These are phyloP conservation scores for Pholiota conissans DNA, from an alignment of 768 basidiomycete genomes.

Conservation along the genomic window DNA sequence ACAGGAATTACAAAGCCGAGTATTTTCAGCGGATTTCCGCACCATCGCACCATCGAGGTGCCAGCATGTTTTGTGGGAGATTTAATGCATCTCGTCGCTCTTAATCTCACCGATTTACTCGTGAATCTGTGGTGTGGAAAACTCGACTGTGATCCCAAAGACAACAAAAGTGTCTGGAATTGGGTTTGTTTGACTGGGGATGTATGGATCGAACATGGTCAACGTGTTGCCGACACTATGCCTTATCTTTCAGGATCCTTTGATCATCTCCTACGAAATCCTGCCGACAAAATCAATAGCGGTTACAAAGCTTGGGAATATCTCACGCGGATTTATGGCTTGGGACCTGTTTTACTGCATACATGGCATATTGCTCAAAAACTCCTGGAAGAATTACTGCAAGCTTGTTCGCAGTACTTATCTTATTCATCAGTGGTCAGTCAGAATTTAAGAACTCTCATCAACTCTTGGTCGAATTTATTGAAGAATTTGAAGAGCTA, in stretches of 20 bases:
- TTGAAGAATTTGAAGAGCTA: conserved; percentile 32
- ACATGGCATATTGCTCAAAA: conserved; percentile 20
- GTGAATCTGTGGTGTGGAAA: conserved; percentile 31
- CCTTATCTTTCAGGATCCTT: conserved; percentile 26
- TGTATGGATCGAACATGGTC: conserved; percentile 31
- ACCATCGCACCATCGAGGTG: conserved; percentile 20
- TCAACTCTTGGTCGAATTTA: conserved; percentile 22
- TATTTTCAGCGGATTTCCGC: conserved; percentile 31
- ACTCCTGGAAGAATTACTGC: conserved; percentile 33
- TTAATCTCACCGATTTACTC: conserved; percentile 38
- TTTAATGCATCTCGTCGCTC: conserved; percentile 36
- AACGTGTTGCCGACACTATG: conserved; percentile 7
- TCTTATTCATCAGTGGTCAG: conserved; percentile 23
- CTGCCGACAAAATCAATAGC: conserved; percentile 29
- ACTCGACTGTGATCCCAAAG: conserved; percentile 23
- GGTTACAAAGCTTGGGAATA: conserved; percentile 41
- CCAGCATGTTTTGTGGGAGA: conserved; percentile 34
- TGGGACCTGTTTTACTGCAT: conserved; percentile 31
- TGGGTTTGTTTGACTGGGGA: conserved; percentile 29
- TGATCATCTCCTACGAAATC: conserved; percentile 28
- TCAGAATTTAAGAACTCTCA: conserved; percentile 27
- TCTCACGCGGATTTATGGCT: conserved; percentile 30
- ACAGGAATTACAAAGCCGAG: conserved; percentile 35
- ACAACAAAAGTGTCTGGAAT: conserved; percentile 20
- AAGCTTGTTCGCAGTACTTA: conserved; percentile 26